A percentile compares a stretch with the other conserved stretches of the same genome.
Conservation (phyloP, 129 eudicot genomes). For the Tagetes erecta region DNA sequence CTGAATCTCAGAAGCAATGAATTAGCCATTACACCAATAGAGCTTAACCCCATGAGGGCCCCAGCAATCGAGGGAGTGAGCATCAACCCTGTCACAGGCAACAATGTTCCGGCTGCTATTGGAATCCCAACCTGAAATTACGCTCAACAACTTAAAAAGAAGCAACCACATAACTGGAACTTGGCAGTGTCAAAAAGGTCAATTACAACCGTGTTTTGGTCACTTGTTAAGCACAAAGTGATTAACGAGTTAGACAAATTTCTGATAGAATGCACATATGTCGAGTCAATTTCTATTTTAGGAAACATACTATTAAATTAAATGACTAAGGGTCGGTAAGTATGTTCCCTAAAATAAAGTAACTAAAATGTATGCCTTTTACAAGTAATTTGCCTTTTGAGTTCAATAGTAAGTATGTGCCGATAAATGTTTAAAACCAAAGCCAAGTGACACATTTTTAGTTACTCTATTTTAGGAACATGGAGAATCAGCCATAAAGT, state of each 20-base stretch:
- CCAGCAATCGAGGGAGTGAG: conserved; percentile 98
- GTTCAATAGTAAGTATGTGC: too few species aligned
- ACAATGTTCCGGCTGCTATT: conserved; percentile 82
- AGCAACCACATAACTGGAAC: not conserved
- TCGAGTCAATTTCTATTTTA: too few species aligned
- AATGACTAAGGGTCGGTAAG: too few species aligned
- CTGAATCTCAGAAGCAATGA: conserved; percentile 79
- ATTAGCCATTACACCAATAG: conserved; percentile 90
- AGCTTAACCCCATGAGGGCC: conserved; percentile 94
- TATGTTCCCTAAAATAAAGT: too few species aligned
- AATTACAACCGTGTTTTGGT: not conserved
- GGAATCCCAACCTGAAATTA: conserved; percentile 79
- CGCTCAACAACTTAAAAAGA: not conserved
- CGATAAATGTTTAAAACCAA: too few species aligned
- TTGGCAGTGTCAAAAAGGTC: not conserved
- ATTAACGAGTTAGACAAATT: not conserved
- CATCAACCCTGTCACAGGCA: conserved; percentile 87
- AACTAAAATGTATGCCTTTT: too few species aligned
- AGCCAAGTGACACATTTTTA: too few species aligned
- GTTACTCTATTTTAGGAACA: too few species aligned
- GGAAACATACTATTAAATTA: too few species aligned
- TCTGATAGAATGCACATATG: too few species aligned
- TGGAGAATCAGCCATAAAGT: too few species aligned
- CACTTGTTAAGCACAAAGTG: not conserved
- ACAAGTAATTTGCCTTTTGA: too few species aligned